Evolutionary conservation across 2,329 filamentous ascomycete genomes (phyloP).

Genomic region (Neonectria punicea): DNA sequence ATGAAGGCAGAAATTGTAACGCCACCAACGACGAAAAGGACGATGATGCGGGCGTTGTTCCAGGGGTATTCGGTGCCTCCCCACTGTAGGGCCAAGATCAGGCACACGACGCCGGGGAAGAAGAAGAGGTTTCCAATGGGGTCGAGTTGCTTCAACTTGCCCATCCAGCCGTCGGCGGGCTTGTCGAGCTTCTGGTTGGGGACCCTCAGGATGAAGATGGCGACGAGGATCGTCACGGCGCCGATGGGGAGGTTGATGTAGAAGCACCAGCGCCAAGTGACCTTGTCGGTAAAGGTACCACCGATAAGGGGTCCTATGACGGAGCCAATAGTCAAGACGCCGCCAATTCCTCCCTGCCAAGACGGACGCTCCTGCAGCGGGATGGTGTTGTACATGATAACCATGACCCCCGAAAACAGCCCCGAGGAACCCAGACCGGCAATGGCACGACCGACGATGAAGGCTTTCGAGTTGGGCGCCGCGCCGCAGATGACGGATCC

Average conservation of each 20-base stretch:
- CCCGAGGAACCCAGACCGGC: constrained; percentile 55
- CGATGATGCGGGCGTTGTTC: constrained; percentile 37
- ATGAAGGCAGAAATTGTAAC: constrained; percentile 49
- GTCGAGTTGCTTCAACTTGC: constrained; percentile 42
- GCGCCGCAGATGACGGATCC: constrained; percentile 54
- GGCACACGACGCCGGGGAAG: constrained; percentile 54
- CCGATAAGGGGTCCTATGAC: constrained; percentile 48
- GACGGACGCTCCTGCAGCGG: constrained; percentile 47
- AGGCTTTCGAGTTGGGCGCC: constrained; percentile 44
- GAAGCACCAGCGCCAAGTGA: constrained; percentile 54
- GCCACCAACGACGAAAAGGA: constrained; percentile 45
- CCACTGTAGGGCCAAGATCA: constrained; percentile 63
- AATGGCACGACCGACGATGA: constrained; percentile 50
- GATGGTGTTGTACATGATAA: constrained; percentile 52
- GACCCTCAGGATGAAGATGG: constrained; percentile 45
- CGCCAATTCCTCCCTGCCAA: constrained; percentile 47
- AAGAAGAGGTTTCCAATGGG: constrained; percentile 45
- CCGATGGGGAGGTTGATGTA: constrained; percentile 54
- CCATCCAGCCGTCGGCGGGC: constrained; percentile 32
- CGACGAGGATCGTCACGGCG: constrained; percentile 45
- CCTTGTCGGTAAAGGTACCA: constrained; percentile 47
- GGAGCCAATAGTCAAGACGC: constrained; percentile 57
- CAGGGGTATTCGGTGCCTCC: constrained; percentile 51
- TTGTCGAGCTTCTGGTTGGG: constrained; percentile 34
- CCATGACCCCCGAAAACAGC: constrained; percentile 56